Base-by-base conservation (phyloP, 148 eudicot species). In the Beta vulgaris region DNA sequence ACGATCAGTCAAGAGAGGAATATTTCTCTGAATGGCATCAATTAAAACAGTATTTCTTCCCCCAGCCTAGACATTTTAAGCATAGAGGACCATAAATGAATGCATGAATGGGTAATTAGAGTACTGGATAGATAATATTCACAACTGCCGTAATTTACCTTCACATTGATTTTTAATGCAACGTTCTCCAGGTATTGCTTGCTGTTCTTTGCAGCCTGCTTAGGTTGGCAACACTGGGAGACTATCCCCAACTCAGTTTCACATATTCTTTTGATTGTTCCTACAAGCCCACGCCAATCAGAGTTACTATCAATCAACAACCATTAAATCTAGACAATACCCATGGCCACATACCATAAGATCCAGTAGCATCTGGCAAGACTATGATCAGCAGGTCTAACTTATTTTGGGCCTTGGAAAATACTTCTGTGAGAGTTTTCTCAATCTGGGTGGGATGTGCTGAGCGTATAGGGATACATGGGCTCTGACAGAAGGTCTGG, bases 171-270 rank as follows among this genome's bases (percentile, higher is more conserved):
- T 77, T 95, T 95, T 36, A 91, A 69, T 4, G 97, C 70, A 4
- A 95, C 86, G 68, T 92, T 95, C 66, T 95, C 99, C 58, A 92
- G 79, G 81, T 94, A 95, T 68, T 92, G 98, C 21, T 74, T 83
- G 23, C 61, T 80, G n/a, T 40, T 26, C 51, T 80, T 87, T 1
- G 40, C 0, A 0, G 76, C 91, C 1, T 89, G 80, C 66, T 28
- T 78, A 4, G 98, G 93, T 64, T 88, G 91, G 59, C 96, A 85
- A 36, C 99, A 95, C 43, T 95, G 99, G 3, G 99, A 85, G 23
- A 95, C 82, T 25, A 95, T 86, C 35, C 94, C 97, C 77, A 95
- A 71, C 76, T 92, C 90, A 0, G 97, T 95, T 75, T 95, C 99
- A 73, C 97, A 95, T 6, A 92, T 73, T 19, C 89, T 74, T 73